Evolutionary conservation across 2,329 filamentous ascomycete species (phyloP).

Genomic region (Alternaria postmessia): DNA sequence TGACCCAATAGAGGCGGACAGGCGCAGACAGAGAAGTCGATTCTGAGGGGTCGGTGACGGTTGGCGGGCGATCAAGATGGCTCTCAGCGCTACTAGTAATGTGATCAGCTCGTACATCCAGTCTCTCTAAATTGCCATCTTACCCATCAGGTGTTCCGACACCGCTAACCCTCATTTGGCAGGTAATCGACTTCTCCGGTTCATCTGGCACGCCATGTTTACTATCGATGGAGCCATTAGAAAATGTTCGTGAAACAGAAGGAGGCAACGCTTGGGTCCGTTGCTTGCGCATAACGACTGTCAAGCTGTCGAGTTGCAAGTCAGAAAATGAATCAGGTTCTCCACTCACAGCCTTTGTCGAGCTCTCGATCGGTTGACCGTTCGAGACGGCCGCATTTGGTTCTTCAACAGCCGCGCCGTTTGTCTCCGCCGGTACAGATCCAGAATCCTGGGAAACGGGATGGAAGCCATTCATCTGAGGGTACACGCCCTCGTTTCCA

Average conservation of each 20-base stretch:
- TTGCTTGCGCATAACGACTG: conserved; percentile 61
- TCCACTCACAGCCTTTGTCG: conserved; percentile 45
- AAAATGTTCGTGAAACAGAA: conserved; percentile 57
- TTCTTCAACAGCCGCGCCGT: conserved; percentile 31
- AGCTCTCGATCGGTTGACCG: conserved; percentile 38
- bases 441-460: conserved; percentile 24
- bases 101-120: conserved; percentile 25
- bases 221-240: conserved; percentile 65
- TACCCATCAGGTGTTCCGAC: conserved; percentile 44
- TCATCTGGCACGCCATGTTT: conserved; percentile 58
- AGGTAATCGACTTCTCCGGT: conserved; percentile 52
- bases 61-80: conserved; percentile 28
- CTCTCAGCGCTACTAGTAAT: conserved; percentile 30
- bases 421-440: conserved; percentile 25
- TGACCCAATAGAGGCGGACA: conserved; percentile 59
- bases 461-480: conserved; percentile 43
- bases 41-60: conserved; percentile 28
- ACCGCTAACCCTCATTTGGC: conserved; percentile 49
- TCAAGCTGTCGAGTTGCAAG: conserved; percentile 61
- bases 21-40: conserved; percentile 25
- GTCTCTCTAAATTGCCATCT: conserved; percentile 3
- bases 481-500: conserved; percentile 34
- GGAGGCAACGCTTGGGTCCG: conserved; percentile 42
- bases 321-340: conserved; percentile 60
- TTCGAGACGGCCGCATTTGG: conserved; percentile 34